These are phyloP conservation scores for Tubosaeta brunneosetosa DNA, from an alignment of 768 basidiomycete species.

Conservation along the genomic window DNA sequence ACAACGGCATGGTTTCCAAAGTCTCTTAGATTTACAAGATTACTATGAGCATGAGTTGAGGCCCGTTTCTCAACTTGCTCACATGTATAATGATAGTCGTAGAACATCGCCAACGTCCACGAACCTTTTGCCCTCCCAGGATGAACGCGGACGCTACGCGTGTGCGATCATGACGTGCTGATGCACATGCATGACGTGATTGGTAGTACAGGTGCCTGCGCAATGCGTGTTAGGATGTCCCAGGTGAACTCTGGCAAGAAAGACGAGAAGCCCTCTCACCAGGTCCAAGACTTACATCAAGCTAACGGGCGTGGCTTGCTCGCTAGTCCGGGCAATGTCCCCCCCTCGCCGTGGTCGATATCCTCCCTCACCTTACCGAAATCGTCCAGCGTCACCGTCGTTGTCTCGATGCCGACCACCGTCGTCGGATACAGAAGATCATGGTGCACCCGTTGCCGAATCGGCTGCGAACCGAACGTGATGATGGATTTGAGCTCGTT, in stretches of 20 bases:
- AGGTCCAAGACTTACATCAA: neutral
- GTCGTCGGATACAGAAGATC: neutral
- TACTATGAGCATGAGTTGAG: neutral
- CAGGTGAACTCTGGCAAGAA: neutral
- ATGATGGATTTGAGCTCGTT: neutral
- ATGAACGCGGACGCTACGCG: neutral
- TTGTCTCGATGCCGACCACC: neutral
- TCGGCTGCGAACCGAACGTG: neutral
- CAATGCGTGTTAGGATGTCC: neutral
- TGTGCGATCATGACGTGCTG: neutral
- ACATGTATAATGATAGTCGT: neutral
- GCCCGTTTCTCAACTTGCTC: neutral
- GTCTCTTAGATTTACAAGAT: neutral
- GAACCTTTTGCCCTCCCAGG: neutral
- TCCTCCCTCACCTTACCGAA: neutral
- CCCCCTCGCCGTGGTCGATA: neutral
- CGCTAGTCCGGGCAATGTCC: neutral
- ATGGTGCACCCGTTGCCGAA: neutral
- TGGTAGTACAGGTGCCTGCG: neutral
- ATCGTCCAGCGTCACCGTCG: neutral
- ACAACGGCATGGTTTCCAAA: neutral
- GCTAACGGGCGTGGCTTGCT: neutral
- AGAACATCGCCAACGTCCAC: neutral
- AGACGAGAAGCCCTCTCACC: neutral
- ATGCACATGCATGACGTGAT: neutral